phyloP scores from a whole-genome alignment of 2,329 filamentous ascomycete species.

The Apiospora pterosperma region DNA sequence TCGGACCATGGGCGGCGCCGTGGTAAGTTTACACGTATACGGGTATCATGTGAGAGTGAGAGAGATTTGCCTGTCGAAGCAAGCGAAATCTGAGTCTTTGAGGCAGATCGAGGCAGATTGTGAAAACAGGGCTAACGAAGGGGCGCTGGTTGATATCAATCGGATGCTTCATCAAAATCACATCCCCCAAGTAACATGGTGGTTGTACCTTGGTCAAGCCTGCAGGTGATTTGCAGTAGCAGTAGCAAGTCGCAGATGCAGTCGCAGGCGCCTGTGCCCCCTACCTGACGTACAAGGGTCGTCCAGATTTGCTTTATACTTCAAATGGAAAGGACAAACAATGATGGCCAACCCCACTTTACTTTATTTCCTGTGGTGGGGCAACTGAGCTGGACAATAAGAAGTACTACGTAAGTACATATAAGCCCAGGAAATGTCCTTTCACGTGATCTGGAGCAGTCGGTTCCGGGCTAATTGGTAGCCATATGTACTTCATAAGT shows the following conservation, averaged over 20 bases:
- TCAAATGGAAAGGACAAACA: background rate
- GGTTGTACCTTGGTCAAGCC: too few species aligned
- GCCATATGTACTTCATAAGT: too few species aligned
- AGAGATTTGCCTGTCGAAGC: too few species aligned
- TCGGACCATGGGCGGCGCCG: background rate
- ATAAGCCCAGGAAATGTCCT: too few species aligned
- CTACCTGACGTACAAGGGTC: background rate
- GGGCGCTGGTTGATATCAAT: too few species aligned
- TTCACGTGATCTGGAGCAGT: too few species aligned
- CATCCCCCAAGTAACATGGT: too few species aligned
- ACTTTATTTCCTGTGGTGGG: background rate
- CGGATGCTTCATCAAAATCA: too few species aligned
- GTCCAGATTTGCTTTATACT: background rate
- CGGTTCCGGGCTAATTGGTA: too few species aligned
- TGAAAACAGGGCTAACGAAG: too few species aligned
- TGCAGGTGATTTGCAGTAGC: conserved; percentile 1
- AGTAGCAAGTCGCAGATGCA: background rate
- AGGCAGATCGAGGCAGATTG: too few species aligned
- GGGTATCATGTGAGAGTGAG: background rate
- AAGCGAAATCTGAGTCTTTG: too few species aligned
- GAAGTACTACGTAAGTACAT: background rate
- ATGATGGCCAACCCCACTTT: background rate
- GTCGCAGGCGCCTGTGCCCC: background rate
- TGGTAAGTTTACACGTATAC: background rate
- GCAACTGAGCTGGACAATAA: background rate